Conservation (phyloP, 2,329 filamentous ascomycete species). For the Talaromyces marneffei region DNA sequence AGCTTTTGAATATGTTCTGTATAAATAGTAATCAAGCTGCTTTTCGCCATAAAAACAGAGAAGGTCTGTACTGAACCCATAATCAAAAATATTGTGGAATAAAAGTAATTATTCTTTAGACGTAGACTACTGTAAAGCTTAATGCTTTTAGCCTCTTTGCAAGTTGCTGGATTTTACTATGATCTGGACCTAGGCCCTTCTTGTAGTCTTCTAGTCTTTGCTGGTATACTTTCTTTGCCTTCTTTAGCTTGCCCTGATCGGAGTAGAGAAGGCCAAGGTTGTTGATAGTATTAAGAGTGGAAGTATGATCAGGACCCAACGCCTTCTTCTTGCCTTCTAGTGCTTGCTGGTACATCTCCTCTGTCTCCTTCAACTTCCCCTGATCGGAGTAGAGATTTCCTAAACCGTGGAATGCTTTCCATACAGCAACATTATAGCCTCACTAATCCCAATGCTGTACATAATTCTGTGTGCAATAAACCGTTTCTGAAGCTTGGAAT, state of each 20-base stretch:
- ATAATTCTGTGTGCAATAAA: too few species aligned
- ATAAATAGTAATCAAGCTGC: too few species aligned
- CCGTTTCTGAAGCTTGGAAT: too few species aligned
- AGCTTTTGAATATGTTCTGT: too few species aligned
- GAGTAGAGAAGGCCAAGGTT: background rate
- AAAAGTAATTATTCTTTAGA: too few species aligned
- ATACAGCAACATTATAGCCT: conserved; percentile 11
- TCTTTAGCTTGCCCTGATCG: background rate
- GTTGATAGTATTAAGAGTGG: background rate
- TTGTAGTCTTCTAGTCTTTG: background rate
- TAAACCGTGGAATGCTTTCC: conserved; percentile 6
- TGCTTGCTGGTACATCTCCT: background rate
- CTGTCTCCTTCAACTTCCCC: background rate
- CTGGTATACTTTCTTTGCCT: background rate
- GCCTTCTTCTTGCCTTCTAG: background rate
- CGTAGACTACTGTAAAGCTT: too few species aligned
- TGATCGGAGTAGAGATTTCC: conserved; percentile 16
- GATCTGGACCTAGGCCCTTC: background rate
- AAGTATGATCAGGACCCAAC: conserved; percentile 12
- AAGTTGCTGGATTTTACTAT: too few species aligned
- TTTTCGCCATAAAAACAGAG: too few species aligned
- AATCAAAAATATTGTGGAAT: too few species aligned
- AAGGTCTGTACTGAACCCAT: too few species aligned
- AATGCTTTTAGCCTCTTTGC: too few species aligned
- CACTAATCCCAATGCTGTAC: too few species aligned